phyloP scores from a whole-genome alignment of 495 filamentous ascomycete genomes.

The Penicillium nucicola region DNA sequence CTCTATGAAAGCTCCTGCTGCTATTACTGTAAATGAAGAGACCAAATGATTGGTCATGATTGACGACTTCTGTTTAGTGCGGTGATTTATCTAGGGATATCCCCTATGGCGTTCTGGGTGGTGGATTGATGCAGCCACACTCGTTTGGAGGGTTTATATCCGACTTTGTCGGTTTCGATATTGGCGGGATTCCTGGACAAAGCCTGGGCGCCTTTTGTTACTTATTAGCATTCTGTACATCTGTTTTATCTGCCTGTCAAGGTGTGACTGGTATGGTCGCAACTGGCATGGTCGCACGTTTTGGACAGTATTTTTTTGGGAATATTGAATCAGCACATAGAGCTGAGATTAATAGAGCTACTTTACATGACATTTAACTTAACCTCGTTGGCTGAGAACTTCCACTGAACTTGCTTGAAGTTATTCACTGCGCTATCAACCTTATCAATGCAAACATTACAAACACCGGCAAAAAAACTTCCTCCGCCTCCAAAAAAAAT shows the following conservation, averaged over 20 bases:
- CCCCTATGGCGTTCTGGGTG: conserved; percentile 12
- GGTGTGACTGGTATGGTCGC: neutral
- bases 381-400: too few species aligned
- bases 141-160: conserved; percentile 2
- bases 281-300: neutral
- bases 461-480: conserved; percentile 38
- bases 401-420: too few species aligned
- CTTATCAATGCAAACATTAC: conserved; percentile 38
- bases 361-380: neutral
- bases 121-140: neutral
- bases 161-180: neutral
- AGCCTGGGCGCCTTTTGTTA: neutral
- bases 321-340: neutral
- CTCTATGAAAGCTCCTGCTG: conserved; percentile 40
- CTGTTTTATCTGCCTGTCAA: neutral
- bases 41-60: conserved; percentile 12
- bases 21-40: conserved; percentile 26
- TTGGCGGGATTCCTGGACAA: neutral
- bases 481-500: conserved; percentile 33
- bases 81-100: neutral
- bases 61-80: conserved; percentile 2
- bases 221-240: conserved; percentile 7
- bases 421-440: neutral
- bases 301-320: neutral
- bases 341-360: too few species aligned